A percentile compares a stretch with the other conserved stretches of the same genome.
Conservation (phyloP, 2,329 filamentous ascomycete species). For the Diaporthe sp. region DNA sequence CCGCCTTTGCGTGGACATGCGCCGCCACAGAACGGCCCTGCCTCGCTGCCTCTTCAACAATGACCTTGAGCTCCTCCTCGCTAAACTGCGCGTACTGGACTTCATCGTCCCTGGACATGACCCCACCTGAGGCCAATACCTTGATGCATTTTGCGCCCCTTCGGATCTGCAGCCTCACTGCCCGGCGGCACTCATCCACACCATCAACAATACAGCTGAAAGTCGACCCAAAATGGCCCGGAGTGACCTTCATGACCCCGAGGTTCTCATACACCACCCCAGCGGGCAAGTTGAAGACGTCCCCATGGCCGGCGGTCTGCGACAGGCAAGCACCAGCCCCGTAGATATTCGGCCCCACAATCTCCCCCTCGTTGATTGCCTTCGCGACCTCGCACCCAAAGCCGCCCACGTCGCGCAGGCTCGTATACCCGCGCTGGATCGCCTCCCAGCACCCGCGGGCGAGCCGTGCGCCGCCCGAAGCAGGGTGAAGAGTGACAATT, state of each 20-base stretch:
- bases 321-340: conserved; percentile 46
- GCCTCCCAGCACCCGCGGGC: conserved; percentile 49
- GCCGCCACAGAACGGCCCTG: conserved; percentile 51
- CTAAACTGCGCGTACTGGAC: conserved; percentile 52
- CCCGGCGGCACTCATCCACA: conserved; percentile 52
- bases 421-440: conserved; percentile 50
- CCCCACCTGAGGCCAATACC: conserved; percentile 51
- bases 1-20: conserved; percentile 53
- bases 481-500: conserved; percentile 44
- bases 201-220: conserved; percentile 48
- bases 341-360: conserved; percentile 48
- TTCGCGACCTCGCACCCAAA: conserved; percentile 46
- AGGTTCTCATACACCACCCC: conserved; percentile 47
- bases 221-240: conserved; percentile 44
- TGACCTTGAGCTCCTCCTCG: conserved; percentile 49
- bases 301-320: conserved; percentile 49
- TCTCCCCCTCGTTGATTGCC: conserved; percentile 45
- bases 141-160: conserved; percentile 54
- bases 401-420: conserved; percentile 47
- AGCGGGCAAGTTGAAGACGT: conserved; percentile 48
- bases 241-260: conserved; percentile 44
- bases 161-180: conserved; percentile 51
- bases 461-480: conserved; percentile 45
- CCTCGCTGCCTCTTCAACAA: conserved; percentile 50
- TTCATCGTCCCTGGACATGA: conserved; percentile 52